Evolutionary conservation across 495 filamentous ascomycete genomes (phyloP), one percentile per base, ranked within the genome.

Genomic region (Cairneyella variabilis): DNA sequence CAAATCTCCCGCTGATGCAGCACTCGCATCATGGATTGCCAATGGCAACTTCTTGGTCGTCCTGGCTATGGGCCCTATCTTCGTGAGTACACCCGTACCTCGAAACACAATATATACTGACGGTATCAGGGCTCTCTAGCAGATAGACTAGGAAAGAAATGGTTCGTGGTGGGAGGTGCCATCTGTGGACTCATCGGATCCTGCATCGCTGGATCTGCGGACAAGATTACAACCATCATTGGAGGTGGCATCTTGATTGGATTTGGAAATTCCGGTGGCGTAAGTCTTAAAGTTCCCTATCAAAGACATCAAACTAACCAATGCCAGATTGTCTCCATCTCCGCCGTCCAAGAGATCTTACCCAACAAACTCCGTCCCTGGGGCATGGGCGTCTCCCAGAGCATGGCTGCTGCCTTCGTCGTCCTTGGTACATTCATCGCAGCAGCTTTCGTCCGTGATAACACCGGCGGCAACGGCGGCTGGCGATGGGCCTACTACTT

Each of bases 401-500:
- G 40, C 7, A 51, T 57, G 54, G 54, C 54, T 1, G 44, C 32
- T 21, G 39, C 46, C 20, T 57, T 57, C 38, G 54, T 57, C 11
- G 54, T 57, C 30, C 48, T 58, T 1, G 55, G 48, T 3, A 53
- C 55, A 3, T 58, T 48, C 23, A 16, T 58, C 17, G 55, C 48
- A 14, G 55, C 48, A 22, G 48, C 48, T 12, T 52, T 58, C 17
- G 55, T 58, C n/a, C 40, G 55, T 6, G 48, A 53, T 11, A 52
- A 58, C 27, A 48, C 26, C 18, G 55, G 55, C 9, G 55, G 55
- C 12, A 26, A 28, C 16, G 42, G 55, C 3, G 55, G 55, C 6
- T 58, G 48, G 48, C 40, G 48, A 5, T 58, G 55, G 55, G 43
- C 55, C 16, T 58, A 58, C 20, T 58, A 58, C 46, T 58, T 58